A percentile compares a stretch with the other conserved stretches of the same genome.
These are phyloP conservation scores for Cyberlindnera lachancei DNA, from an alignment of 805 yeast species.

Conservation along the genomic window DNA sequence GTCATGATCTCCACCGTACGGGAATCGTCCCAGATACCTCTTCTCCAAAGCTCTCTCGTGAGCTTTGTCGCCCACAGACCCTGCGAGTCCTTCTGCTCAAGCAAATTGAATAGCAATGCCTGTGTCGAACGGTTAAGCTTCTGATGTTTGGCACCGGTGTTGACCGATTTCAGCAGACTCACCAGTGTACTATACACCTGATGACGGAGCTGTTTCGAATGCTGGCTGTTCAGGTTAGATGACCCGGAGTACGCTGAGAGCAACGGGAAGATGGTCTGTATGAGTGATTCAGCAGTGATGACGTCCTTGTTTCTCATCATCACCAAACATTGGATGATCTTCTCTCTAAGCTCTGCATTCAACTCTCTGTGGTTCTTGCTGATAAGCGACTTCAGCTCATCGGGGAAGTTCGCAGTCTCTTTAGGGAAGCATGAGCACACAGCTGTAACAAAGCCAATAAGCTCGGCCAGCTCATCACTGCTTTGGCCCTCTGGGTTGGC, in stretches of 20 bases:
- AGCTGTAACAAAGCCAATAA: slow-evolving; percentile 86
- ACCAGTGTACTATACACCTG: slow-evolving; percentile 78
- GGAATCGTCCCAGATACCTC: slow-evolving; percentile 97
- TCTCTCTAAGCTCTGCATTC: slow-evolving; percentile 82
- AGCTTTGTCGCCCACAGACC: slow-evolving; percentile 96
- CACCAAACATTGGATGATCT: slow-evolving; percentile 80
- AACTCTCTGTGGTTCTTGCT: slow-evolving; percentile 72
- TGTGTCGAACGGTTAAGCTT: slow-evolving; percentile 86
- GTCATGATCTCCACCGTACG: slow-evolving; percentile 97
- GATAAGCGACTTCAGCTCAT: slow-evolving; percentile 64
- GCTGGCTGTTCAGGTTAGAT: slow-evolving; percentile 39
- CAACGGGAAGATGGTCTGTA: slow-evolving; percentile 85
- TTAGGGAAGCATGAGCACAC: slow-evolving; percentile 86
- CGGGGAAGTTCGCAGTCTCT: slow-evolving; percentile 80
- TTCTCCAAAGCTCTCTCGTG: slow-evolving; percentile 93
- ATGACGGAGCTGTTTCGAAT: slow-evolving; percentile 75
- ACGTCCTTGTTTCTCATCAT: slow-evolving; percentile 85
- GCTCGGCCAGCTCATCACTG: slow-evolving; percentile 53
- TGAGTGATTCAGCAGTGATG: slow-evolving; percentile 69
- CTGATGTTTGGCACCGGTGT: slow-evolving; percentile 84
- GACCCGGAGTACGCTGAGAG: slow-evolving; percentile 57
- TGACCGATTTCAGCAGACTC: slow-evolving; percentile 71
- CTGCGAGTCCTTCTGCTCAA: slow-evolving; percentile 72
- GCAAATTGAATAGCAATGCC: slow-evolving; percentile 79
- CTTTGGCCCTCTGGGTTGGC: slow-evolving; percentile 52